phyloP scores from a whole-genome alignment of 495 filamentous ascomycete genomes.

The Aspergillus saccharolyticus region DNA sequence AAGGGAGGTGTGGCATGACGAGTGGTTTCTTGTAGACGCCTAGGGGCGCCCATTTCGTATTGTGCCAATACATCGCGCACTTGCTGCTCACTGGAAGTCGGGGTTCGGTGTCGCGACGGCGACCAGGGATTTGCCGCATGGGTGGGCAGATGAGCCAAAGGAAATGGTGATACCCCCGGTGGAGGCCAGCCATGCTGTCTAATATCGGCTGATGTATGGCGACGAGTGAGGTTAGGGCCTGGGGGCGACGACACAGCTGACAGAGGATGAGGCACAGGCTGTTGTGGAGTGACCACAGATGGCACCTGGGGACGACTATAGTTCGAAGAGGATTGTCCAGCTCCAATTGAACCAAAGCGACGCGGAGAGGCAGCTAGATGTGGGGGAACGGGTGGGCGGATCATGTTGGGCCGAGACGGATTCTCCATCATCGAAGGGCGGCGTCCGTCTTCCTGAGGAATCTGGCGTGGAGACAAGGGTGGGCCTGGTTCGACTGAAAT shows the following conservation, averaged over 20 bases:
- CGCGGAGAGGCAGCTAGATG: slow-evolving; percentile 73
- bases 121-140: slow-evolving; percentile 73
- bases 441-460: slow-evolving; percentile 79
- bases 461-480: slow-evolving; percentile 87
- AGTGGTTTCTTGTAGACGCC: slow-evolving; percentile 51
- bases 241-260: slow-evolving; percentile 71
- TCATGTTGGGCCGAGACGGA: slow-evolving; percentile 26
- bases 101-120: slow-evolving; percentile 69
- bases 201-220: slow-evolving; percentile 96
- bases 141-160: slow-evolving; percentile 19
- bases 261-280: slow-evolving; percentile 68
- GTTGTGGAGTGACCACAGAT: slow-evolving; percentile 61
- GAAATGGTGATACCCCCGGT: slow-evolving; percentile 62
- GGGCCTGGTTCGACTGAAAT: slow-evolving; percentile 63
- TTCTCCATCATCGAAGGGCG: slow-evolving; percentile 49
- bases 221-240: slow-evolving; percentile 64
- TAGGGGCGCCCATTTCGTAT: slow-evolving; percentile 69
- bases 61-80: slow-evolving; percentile 75
- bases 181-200: slow-evolving; percentile 83
- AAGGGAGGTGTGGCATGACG: slow-evolving; percentile 69
- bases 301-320: slow-evolving; percentile 61
- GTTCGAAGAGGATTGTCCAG: slow-evolving; percentile 64
- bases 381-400: slow-evolving; percentile 71
- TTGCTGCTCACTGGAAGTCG: slow-evolving; percentile 67
- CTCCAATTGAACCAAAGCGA: slow-evolving; percentile 80